phyloP scores from a whole-genome alignment of 73 alveolate genomes.

The Paramecium sexaurelia region DNA sequence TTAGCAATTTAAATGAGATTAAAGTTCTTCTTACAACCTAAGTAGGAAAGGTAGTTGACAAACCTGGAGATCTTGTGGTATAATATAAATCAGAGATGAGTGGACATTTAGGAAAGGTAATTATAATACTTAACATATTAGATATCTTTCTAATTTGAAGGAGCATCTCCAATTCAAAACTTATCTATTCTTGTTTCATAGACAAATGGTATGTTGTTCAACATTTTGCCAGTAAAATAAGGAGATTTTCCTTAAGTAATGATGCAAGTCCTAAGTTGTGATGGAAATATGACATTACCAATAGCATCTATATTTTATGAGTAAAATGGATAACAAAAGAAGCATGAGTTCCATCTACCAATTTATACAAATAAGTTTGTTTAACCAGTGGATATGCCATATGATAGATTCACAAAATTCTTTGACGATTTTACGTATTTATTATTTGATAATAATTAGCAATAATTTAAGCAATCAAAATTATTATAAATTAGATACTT shows the following conservation, averaged over 20 bases:
- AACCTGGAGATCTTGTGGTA: background rate
- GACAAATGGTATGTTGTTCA: conserved; percentile 59
- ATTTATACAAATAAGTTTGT: conserved; percentile 52
- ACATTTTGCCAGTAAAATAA: conserved; percentile 61
- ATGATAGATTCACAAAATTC: conserved; percentile 45
- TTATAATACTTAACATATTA: background rate
- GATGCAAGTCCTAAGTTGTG: conserved; percentile 67
- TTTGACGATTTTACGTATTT: conserved; percentile 56
- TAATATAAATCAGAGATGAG: conserved; percentile 56
- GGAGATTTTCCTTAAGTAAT: conserved; percentile 64
- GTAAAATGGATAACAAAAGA: conserved; percentile 52
- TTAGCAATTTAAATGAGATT: conserved; percentile 43
- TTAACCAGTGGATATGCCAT: conserved; percentile 61
- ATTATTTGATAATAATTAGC: background rate
- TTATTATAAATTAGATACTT: conserved; percentile 61
- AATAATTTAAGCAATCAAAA: conserved; percentile 30
- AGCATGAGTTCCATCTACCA: conserved; percentile 56
- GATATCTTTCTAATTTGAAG: background rate
- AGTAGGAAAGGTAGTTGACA: conserved; percentile 47
- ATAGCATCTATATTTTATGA: conserved; percentile 54
- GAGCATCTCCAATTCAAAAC: background rate
- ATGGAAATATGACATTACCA: conserved; percentile 37
- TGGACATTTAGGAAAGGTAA: conserved; percentile 62
- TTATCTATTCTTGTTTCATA: background rate
- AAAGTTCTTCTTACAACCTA: conserved; percentile 17